Evolutionary conservation across 2,329 filamentous ascomycete species (phyloP).

Genomic region (Pseudogymnoascus sp.): DNA sequence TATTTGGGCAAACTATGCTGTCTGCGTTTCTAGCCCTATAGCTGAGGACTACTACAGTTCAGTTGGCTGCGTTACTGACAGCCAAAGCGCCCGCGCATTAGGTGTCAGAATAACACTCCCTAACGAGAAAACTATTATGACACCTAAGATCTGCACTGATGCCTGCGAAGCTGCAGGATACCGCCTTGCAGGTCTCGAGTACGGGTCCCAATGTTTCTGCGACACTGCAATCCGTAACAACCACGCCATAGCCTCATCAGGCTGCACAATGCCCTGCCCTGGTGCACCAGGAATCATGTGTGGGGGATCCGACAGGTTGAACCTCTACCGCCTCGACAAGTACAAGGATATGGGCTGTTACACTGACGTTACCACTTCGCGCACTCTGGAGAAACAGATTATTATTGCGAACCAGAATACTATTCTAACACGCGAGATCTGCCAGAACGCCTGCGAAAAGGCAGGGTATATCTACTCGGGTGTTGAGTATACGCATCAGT

Average conservation of each 20-base stretch:
- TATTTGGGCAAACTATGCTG: background rate
- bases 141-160: background rate
- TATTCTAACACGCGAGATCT: background rate
- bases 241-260: background rate
- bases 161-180: background rate
- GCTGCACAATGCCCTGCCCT: conserved; percentile 13
- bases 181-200: background rate
- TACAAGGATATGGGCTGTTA: background rate
- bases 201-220: background rate
- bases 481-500: conserved; percentile 4
- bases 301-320: conserved; percentile 11
- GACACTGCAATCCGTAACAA: background rate
- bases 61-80: conserved; percentile 3
- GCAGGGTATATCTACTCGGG: background rate
- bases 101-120: background rate
- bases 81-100: background rate
- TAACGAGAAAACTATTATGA: conserved; percentile 10
- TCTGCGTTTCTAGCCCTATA: conserved; percentile 5
- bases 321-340: conserved; percentile 9
- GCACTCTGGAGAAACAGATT: background rate
- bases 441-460: background rate
- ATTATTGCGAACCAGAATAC: conserved; percentile 3
- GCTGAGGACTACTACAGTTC: background rate
- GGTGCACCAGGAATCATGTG: conserved; percentile 11
- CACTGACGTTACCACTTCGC: background rate